These are phyloP conservation scores for Allantophomopsis cytisporea DNA, from an alignment of 2,329 filamentous ascomycete species.

Conservation along the genomic window DNA sequence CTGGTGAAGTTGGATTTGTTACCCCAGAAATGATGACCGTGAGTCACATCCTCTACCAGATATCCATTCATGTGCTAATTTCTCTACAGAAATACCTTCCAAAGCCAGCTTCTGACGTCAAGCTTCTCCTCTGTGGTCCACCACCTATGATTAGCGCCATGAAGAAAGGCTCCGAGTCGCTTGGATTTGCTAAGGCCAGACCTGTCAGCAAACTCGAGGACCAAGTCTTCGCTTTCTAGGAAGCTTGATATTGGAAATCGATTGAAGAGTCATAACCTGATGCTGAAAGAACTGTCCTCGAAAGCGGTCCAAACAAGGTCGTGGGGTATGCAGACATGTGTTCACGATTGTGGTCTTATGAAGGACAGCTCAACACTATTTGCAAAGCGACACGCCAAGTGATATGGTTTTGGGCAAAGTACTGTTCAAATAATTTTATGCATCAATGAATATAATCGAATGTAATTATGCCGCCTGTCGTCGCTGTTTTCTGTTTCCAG, in stretches of 20 bases:
- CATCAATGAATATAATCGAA: too few species aligned
- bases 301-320: too few species aligned
- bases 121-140: conserved; percentile 88
- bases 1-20: conserved; percentile 86
- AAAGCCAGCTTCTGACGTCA: conserved; percentile 72
- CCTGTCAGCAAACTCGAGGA: conserved; percentile 97
- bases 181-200: conserved; percentile 84
- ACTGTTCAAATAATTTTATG: too few species aligned
- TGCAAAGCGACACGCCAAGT: too few species aligned
- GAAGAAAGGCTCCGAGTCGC: conserved; percentile 85
- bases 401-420: too few species aligned
- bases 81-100: conserved; percentile 59
- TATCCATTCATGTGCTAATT: conserved; percentile 11
- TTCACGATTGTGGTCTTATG: too few species aligned
- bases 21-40: conserved; percentile 92
- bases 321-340: too few species aligned
- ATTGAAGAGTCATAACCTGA: too few species aligned
- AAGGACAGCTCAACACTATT: too few species aligned
- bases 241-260: background rate
- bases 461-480: conserved; percentile 11
- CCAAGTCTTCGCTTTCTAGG: conserved; percentile 91
- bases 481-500: conserved; percentile 18
- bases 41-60: conserved; percentile 15
- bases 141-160: conserved; percentile 94
- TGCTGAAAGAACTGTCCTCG: too few species aligned